phyloP scores from a whole-genome alignment of 768 basidiomycete species.

The Crassisporium funariophilum region DNA sequence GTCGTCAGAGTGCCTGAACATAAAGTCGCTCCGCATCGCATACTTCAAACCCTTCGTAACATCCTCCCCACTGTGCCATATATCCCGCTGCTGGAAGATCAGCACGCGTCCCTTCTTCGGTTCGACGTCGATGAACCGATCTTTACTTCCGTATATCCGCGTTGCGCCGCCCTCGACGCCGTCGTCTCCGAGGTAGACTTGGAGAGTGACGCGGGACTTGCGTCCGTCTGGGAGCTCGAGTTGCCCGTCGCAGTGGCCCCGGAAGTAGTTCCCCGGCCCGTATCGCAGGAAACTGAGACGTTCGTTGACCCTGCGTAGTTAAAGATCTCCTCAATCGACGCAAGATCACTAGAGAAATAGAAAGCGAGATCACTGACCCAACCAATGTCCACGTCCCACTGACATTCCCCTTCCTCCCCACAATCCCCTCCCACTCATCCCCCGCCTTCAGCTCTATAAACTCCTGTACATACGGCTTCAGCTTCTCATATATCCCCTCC shows the following conservation, averaged over 20 bases:
- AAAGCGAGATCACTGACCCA: conserved; percentile 29
- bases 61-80: conserved; percentile 46
- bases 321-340: background rate
- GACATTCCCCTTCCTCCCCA: conserved; percentile 25
- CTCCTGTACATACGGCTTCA: conserved; percentile 42
- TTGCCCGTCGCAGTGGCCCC: conserved; percentile 40
- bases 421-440: conserved; percentile 35
- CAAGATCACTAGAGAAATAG: background rate
- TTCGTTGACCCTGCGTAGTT: conserved; percentile 38
- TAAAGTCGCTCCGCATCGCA: conserved; percentile 42
- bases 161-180: conserved; percentile 43
- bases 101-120: conserved; percentile 45
- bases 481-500: conserved; percentile 34
- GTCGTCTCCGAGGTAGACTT: conserved; percentile 46
- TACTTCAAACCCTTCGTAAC: conserved; percentile 43
- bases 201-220: conserved; percentile 41
- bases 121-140: conserved; percentile 39
- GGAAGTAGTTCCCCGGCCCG: conserved; percentile 46
- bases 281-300: conserved; percentile 48
- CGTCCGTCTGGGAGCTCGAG: conserved; percentile 39
- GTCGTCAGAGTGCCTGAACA: conserved; percentile 38
- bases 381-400: conserved; percentile 36
- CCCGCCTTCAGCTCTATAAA: conserved; percentile 34
- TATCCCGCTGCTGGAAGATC: conserved; percentile 44
- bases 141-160: conserved; percentile 33